phyloP scores from a whole-genome alignment of 2,329 filamentous ascomycete species.

The Leptosphaerulina australis region DNA sequence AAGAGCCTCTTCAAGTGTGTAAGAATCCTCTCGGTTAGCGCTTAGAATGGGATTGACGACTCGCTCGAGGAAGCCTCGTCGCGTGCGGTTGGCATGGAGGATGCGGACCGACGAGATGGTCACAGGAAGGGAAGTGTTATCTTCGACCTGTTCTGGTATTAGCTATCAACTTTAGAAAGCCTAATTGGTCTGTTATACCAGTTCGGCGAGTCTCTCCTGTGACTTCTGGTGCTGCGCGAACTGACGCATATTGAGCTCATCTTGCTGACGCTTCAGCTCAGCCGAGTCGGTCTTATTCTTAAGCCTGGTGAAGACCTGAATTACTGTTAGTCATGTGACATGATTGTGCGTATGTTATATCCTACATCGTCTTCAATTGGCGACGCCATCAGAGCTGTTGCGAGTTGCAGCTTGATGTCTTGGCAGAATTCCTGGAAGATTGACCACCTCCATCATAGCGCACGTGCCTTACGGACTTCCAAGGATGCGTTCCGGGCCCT shows the following conservation, averaged over 20 bases:
- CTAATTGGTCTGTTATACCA: slow-evolving; percentile 57
- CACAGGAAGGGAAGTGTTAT: slow-evolving; percentile 85
- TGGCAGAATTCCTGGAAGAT: slow-evolving; percentile 24
- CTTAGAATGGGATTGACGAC: slow-evolving; percentile 79
- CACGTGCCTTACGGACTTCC: slow-evolving; percentile 1
- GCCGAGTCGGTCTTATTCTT: slow-evolving; percentile 64
- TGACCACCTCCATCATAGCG: slow-evolving; percentile 8
- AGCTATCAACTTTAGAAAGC: slow-evolving; percentile 8
- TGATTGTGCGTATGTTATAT: background rate
- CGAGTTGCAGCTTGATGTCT: slow-evolving; percentile 27
- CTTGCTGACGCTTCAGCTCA: slow-evolving; percentile 64
- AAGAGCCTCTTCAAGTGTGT: slow-evolving; percentile 78
- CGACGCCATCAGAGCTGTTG: slow-evolving; percentile 51
- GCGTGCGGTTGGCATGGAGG: slow-evolving; percentile 82
- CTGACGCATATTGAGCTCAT: slow-evolving; percentile 64
- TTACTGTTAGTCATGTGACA: background rate
- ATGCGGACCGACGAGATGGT: slow-evolving; percentile 86
- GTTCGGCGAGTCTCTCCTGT: slow-evolving; percentile 66
- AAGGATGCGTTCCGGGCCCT: background rate
- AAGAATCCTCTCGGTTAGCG: slow-evolving; percentile 68
- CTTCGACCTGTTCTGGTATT: slow-evolving; percentile 63
- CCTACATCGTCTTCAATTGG: slow-evolving; percentile 56
- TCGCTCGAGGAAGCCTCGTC: slow-evolving; percentile 79
- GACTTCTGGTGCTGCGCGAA: slow-evolving; percentile 65
- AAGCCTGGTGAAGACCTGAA: slow-evolving; percentile 65